A percentile compares a stretch with the other conserved stretches of the same genome.
Evolutionary conservation across 2,329 filamentous ascomycete species (phyloP).

Genomic region (Didymellaceae sp.): DNA sequence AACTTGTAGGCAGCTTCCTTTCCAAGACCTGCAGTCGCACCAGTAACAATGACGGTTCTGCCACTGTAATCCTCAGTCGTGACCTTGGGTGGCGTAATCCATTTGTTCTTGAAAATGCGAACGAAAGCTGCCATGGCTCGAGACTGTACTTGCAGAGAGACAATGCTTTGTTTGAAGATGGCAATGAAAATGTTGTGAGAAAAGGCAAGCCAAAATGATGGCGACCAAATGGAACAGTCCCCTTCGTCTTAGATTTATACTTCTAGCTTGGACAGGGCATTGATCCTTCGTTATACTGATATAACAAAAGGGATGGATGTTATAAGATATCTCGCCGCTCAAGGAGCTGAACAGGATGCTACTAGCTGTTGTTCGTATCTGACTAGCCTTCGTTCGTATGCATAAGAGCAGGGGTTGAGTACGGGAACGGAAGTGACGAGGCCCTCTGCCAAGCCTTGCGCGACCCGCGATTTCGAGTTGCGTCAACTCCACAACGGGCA

Average conservation of each 20-base stretch:
- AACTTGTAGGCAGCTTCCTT: conserved; percentile 49
- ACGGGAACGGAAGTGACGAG: conserved; percentile 2
- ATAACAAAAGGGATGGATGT: no score
- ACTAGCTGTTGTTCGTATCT: background rate
- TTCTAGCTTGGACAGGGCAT: no score
- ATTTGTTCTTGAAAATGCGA: conserved; percentile 40
- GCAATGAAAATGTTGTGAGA: no score
- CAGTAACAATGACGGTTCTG: conserved; percentile 55
- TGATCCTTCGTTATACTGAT: no score
- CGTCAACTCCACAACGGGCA: conserved; percentile 13
- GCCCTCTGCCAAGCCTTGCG: conserved; percentile 5
- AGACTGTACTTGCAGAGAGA: background rate
- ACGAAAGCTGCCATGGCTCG: conserved; percentile 31
- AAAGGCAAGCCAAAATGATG: no score
- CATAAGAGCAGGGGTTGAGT: conserved; percentile 1
- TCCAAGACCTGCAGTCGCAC: conserved; percentile 50
- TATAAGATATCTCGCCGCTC: no score
- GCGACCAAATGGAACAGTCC: no score
- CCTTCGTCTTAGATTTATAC: no score
- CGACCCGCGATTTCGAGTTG: conserved; percentile 16
- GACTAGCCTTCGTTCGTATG: conserved; percentile 7
- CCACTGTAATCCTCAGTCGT: conserved; percentile 45
- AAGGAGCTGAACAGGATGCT: no score
- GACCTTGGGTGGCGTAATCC: conserved; percentile 43
- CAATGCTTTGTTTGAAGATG: no score